Evolutionary conservation across 352 stramenopile genomes (phyloP).

Genomic region (Phytophthora lateralis): DNA sequence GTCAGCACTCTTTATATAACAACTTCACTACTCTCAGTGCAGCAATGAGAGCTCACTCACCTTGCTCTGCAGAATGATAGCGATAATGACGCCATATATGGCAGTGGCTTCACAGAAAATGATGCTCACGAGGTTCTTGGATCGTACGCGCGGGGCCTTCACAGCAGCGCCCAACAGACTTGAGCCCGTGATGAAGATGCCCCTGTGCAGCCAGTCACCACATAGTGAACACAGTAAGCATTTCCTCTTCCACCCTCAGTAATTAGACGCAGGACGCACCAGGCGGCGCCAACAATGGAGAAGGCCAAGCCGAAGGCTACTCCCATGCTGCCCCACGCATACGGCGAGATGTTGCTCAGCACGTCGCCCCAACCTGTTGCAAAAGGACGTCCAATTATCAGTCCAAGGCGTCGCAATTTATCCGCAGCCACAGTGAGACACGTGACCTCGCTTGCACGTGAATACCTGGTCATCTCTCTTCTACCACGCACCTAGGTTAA

Average conservation of each 20-base stretch:
- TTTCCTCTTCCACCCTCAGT: not conserved
- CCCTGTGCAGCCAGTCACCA: slow-evolving; percentile 44
- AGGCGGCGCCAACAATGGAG: slow-evolving; percentile 97
- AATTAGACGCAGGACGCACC: slow-evolving; percentile 50
- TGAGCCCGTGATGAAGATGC: slow-evolving; percentile 94
- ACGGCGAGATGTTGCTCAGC: slow-evolving; percentile 98
- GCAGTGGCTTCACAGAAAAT: slow-evolving; percentile 99
- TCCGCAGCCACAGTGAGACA: slow-evolving; percentile 5
- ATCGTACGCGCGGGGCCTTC: slow-evolving; percentile 98
- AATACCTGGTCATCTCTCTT: not conserved
- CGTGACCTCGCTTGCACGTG: not conserved
- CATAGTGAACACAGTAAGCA: not conserved
- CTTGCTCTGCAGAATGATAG: slow-evolving; percentile 99
- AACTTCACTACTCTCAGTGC: not conserved
- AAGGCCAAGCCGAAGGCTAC: slow-evolving; percentile 96
- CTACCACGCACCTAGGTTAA: slow-evolving; percentile 76
- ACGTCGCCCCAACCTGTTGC: slow-evolving; percentile 92
- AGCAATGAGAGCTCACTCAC: slow-evolving; percentile 40
- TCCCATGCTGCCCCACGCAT: slow-evolving; percentile 97
- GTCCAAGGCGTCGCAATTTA: slow-evolving; percentile 11
- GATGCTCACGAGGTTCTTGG: slow-evolving; percentile 99
- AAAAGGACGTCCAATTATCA: slow-evolving; percentile 1
- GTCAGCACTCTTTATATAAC: slow-evolving; percentile 4
- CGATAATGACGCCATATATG: slow-evolving; percentile 99
- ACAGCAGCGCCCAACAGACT: slow-evolving; percentile 97